A percentile compares a stretch with the other conserved stretches of the same genome.
Conservation (phyloP, 352 stramenopile species). For the Phytophthora boehmeriae region DNA sequence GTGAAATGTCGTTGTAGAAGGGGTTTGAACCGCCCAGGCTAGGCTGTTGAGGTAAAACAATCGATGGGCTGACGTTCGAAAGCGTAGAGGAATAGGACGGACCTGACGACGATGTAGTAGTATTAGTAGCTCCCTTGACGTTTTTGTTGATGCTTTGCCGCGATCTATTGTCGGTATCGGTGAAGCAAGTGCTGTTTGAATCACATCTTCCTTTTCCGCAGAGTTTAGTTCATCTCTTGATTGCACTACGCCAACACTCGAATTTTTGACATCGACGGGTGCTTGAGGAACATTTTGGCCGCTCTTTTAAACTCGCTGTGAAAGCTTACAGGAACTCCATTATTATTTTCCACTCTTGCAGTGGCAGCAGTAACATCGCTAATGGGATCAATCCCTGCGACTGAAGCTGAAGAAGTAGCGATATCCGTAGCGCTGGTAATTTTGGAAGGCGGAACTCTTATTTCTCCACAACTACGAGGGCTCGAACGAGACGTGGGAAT, state of each 20-base stretch:
- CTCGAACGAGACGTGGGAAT: slow-evolving; percentile 4
- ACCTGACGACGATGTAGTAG: not conserved
- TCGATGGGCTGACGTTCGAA: slow-evolving; percentile 1
- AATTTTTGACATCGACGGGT: not conserved
- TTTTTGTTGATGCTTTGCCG: slow-evolving; percentile 6
- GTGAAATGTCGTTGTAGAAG: slow-evolving; percentile 78
- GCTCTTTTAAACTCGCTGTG: not conserved
- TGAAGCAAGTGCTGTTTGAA: slow-evolving; percentile 17
- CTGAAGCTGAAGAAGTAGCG: not conserved
- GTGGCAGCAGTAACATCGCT: not conserved
- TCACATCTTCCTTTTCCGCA: slow-evolving; percentile 19
- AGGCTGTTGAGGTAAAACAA: slow-evolving; percentile 17
- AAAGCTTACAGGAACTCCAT: not conserved
- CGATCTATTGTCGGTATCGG: slow-evolving; percentile 5
- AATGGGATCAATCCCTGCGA: not conserved
- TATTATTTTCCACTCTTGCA: not conserved
- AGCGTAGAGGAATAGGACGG: not conserved
- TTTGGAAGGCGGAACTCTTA: not conserved
- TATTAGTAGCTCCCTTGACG: slow-evolving; percentile 2
- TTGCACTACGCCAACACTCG: not conserved
- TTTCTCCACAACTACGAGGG: slow-evolving; percentile 4
- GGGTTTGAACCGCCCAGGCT: slow-evolving; percentile 44
- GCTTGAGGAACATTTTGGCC: not conserved
- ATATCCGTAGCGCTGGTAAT: not conserved
- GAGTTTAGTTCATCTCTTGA: not conserved